A percentile compares a stretch with the other conserved stretches of the same genome.
These are phyloP conservation scores for Rhodotorula sp. DNA, from an alignment of 1,284 basidiomycete species.

Conservation along the genomic window DNA sequence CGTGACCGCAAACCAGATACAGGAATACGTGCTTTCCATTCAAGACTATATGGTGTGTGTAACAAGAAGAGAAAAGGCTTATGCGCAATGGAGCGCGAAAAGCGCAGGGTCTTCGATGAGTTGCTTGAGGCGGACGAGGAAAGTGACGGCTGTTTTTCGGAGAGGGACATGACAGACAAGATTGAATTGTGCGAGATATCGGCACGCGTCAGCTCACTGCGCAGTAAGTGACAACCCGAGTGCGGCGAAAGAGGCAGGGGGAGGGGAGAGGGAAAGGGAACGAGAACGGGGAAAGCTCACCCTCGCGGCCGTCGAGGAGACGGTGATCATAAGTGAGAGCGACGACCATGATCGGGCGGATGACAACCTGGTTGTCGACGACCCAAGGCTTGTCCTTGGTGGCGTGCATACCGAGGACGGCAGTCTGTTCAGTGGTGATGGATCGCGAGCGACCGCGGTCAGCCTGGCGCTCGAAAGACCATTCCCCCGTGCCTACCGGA, in stretches of 20 bases:
- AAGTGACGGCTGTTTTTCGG: slow-evolving; percentile 67
- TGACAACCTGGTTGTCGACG: slow-evolving; percentile 80
- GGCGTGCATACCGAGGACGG: slow-evolving; percentile 77
- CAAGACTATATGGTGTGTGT: not conserved
- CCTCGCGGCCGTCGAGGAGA: slow-evolving; percentile 88
- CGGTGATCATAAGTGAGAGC: slow-evolving; percentile 72
- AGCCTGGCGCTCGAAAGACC: not conserved
- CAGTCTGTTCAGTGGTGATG: not conserved
- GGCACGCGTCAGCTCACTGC: too few species aligned
- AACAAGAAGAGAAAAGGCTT: not conserved
- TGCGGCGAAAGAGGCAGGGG: not conserved
- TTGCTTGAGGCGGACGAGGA: slow-evolving; percentile 78
- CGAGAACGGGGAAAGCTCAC: not conserved
- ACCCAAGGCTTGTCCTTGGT: slow-evolving; percentile 95
- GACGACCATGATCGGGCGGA: slow-evolving; percentile 92
- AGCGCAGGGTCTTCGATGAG: slow-evolving; percentile 67
- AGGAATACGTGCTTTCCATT: not conserved
- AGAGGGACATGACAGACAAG: too few species aligned
- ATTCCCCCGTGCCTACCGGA: too few species aligned
- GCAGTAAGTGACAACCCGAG: too few species aligned
- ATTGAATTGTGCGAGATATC: too few species aligned
- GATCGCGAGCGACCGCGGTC: not conserved
- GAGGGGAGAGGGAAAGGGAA: too few species aligned
- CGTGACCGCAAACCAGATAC: too few species aligned
- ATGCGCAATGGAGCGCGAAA: slow-evolving; percentile 27